Evolutionary conservation across 768 basidiomycete species (phyloP), one percentile per base, ranked within the genome.

Genomic region (Podaxis sp.): DNA sequence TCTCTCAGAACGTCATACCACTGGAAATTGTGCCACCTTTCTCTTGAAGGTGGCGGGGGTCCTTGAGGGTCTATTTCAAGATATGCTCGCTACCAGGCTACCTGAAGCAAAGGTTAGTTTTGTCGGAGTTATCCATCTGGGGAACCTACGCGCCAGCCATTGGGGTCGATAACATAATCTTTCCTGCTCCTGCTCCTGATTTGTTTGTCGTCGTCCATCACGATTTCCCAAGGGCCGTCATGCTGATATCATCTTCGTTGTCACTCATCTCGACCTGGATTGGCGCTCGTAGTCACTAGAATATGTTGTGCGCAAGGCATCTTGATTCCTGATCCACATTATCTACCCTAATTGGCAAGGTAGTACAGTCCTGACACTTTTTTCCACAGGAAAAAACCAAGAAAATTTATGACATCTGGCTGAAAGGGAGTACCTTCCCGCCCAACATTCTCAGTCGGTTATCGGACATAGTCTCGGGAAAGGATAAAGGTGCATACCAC

Each of bases 331-430:
- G 36, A 47, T 21, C 37, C 9, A 44, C 18, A 44, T 50, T n/a
- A 32, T 70, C 69, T 67, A 68, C 66, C 66, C 13, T 14, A n/a
- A 25, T 23, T 5, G 23, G 13, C 55, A 50, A 55, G 52, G 42
- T 61, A 61, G 59, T 55, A 62, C 69, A 68, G 65, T 73, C 76
- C 79, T 84, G 74, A 84, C 79, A 63, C 66, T 44, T 65, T 73
- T 72, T 73, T 69, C 65, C 68, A 69, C 80, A 98, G 95, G 96
- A 97, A 80, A 99, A 99, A 78, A 83, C 91, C 50, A 89, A 90
- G 81, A 98, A 98, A 76, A 87, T 99, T 69, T 85, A 96, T 74
- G 97, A 98, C 77, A 98, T 99, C 69, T 99, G 96, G 96, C 83
- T 82, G 68, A 96, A 95, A 74, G 85, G 87, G 61, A 85, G 81